Evolutionary conservation across 2,329 filamentous ascomycete genomes (phyloP).

Genomic region (Aspergillus sp.): DNA sequence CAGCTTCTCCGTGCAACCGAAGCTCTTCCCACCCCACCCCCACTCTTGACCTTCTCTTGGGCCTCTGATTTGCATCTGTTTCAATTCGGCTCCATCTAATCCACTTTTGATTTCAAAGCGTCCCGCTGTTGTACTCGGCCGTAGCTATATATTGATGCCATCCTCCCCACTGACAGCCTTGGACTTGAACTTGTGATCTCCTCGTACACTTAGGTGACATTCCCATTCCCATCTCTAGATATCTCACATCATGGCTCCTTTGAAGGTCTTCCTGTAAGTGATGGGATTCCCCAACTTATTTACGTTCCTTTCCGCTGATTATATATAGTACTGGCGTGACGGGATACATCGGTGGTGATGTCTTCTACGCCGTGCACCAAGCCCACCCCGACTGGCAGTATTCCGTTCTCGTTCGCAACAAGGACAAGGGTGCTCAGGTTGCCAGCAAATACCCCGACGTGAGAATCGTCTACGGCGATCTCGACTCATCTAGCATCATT

Average conservation of each 20-base stretch:
- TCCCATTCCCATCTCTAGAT: not conserved
- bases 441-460: conserved; percentile 40
- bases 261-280: conserved; percentile 33
- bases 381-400: conserved; percentile 49
- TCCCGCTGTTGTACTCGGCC: too few relatives aligned
- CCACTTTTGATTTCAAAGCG: conserved; percentile 28
- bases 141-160: conserved; percentile 1
- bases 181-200: not conserved
- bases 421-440: conserved; percentile 41
- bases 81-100: not conserved
- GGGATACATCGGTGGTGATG: conserved; percentile 55
- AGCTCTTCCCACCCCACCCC: conserved; percentile 7
- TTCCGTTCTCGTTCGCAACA: conserved; percentile 43
- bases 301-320: not conserved
- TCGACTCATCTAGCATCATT: conserved; percentile 41
- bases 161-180: not conserved
- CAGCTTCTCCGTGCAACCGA: too few relatives aligned
- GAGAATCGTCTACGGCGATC: conserved; percentile 41
- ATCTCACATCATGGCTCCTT: conserved; percentile 23
- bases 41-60: conserved; percentile 8
- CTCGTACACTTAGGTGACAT: not conserved
- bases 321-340: conserved; percentile 47
- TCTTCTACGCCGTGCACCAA: conserved; percentile 45
- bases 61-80: too few relatives aligned
- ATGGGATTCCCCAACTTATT: conserved; percentile 6